Evolutionary conservation across 2,329 filamentous ascomycete genomes (phyloP), one percentile per base, ranked within the genome.

Genomic region (Cladosporium sp.): DNA sequence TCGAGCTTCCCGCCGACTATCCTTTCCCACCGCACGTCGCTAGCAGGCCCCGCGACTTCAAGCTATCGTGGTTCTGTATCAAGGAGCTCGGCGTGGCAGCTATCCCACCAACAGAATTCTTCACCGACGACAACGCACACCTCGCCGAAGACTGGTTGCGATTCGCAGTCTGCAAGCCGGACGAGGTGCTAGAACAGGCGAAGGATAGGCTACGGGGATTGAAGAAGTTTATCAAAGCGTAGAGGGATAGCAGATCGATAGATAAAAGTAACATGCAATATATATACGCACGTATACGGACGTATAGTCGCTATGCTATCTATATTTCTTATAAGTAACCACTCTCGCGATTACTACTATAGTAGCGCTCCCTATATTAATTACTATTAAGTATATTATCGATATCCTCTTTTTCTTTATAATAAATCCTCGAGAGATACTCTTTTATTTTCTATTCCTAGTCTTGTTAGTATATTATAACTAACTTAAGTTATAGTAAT

Each of bases 31-130:
- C 89, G 1, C 92, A 97, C 75, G 94, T 99, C 39, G 91, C 91
- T 16, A 88, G 84, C 74, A 87, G 95, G 1, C 92, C 95, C 26
- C 85, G 95, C 32, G 95, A 99, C 77, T 99, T 98, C 81, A 92
- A 96, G 83, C 86, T 99, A 56, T 88, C 89, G 39, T 99, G 94
- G 94, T 98, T 98, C 81, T 80, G 97, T 72, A 99, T 99, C 79
- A 93, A 93, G 77, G 94, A 99, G 81, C 83, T 99, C 23, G 95
- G 95, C 11, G 92, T 99, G 30, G 95, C 95, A 2, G 93, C 94
- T 10, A 97, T 99, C 68, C 95, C 95, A 21, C 95, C 95, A 0
- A 97, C 93, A 0, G 95, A 99, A 79, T 99, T 99, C 79, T 98
- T 97, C 77, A 97, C 94, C 0, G 89, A 92, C 21, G 81, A 79